Evolutionary conservation across 257 asterid species (phyloP).

Genomic region (Euphrasia confusa): DNA sequence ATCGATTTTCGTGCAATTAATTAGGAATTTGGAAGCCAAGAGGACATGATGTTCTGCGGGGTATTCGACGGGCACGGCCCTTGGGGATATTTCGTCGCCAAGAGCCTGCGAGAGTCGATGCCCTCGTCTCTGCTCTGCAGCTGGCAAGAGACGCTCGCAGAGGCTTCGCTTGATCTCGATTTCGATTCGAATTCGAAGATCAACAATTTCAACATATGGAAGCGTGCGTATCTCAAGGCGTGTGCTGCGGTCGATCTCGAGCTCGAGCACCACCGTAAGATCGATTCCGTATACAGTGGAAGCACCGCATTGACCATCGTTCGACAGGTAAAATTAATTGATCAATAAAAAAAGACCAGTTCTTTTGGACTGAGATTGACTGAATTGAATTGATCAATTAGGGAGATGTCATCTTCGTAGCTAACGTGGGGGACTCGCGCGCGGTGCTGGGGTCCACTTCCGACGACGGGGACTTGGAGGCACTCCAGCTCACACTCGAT

Average conservation of each 20-base stretch:
- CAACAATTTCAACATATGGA: conserved; percentile 63
- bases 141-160: conserved; percentile 75
- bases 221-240: conserved; percentile 70
- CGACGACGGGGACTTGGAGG: conserved; percentile 50
- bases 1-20: neutral
- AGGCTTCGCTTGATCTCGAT: conserved; percentile 56
- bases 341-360: too few species aligned
- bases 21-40: conserved; percentile 97
- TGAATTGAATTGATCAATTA: too few species aligned
- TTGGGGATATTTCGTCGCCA: conserved; percentile 95
- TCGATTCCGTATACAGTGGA: conserved; percentile 79
- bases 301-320: conserved; percentile 82
- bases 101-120: conserved; percentile 73
- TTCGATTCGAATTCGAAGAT: conserved; percentile 44
- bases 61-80: conserved; percentile 96
- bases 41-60: conserved; percentile 92
- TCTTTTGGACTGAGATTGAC: neutral
- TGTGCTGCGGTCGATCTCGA: conserved; percentile 87
- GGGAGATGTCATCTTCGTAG: conserved; percentile 66
- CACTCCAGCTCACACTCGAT: conserved; percentile 83
- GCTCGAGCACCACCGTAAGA: conserved; percentile 64
- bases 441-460: conserved; percentile 79
- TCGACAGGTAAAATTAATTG: conserved; percentile 55
- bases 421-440: conserved; percentile 96
- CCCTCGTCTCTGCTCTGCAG: conserved; percentile 59